Evolutionary conservation across 2,329 filamentous ascomycete genomes (phyloP).

Genomic region (Monosporascus sp.): DNA sequence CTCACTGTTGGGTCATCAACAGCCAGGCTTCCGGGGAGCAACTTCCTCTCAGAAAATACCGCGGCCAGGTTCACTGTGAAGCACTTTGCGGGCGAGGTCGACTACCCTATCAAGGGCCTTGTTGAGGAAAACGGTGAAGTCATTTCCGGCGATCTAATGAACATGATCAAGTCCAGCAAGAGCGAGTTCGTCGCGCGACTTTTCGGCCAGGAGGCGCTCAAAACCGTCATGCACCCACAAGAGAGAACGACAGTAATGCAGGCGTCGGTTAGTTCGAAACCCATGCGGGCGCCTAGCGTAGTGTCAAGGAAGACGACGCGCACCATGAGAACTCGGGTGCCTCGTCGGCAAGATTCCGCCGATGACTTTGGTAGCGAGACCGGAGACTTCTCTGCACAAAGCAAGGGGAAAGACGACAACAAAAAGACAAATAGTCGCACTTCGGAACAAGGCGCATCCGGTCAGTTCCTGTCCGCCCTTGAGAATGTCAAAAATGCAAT

Average conservation of each 20-base stretch:
- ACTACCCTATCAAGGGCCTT: constrained; percentile 81
- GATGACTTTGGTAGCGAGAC: constrained; percentile 48
- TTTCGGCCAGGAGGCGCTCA: constrained; percentile 92
- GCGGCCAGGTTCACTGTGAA: constrained; percentile 81
- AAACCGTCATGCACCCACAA: constrained; percentile 88
- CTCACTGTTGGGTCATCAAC: constrained; percentile 74
- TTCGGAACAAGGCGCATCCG: constrained; percentile 78
- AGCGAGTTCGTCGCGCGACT: constrained; percentile 84
- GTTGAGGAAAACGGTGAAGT: constrained; percentile 95
- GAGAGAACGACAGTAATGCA: constrained; percentile 91
- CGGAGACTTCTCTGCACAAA: constrained; percentile 28
- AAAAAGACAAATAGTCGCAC: constrained; percentile 37
- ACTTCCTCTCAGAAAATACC: constrained; percentile 79
- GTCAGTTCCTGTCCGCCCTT: constrained; percentile 83
- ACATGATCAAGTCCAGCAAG: constrained; percentile 81
- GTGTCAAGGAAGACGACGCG: constrained; percentile 67
- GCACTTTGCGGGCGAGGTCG: constrained; percentile 94
- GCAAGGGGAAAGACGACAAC: constrained; percentile 15
- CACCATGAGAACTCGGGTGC: constrained; percentile 28
- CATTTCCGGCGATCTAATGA: constrained; percentile 92
- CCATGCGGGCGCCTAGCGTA: constrained; percentile 86
- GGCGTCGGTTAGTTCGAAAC: constrained; percentile 92
- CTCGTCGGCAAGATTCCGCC: constrained; percentile 36
- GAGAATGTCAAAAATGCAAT: constrained; percentile 89
- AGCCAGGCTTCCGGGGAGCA: constrained; percentile 76